These are phyloP conservation scores for cucumber (Cucumis sativus) DNA, from an alignment of 306 rosid species.

Conservation along the genomic window DNA sequence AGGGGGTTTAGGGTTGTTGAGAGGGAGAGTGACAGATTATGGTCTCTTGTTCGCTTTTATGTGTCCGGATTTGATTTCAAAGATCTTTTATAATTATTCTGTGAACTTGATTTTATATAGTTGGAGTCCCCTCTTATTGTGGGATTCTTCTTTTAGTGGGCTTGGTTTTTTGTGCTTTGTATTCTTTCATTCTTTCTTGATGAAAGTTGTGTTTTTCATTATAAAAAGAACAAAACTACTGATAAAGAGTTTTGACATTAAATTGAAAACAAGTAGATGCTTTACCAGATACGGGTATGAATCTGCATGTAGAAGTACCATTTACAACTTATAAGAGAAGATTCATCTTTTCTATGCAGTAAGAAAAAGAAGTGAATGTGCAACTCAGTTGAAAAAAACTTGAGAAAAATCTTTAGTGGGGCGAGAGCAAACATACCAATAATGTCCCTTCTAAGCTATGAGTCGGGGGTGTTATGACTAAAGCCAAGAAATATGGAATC, in stretches of 20 bases:
- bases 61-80: no score
- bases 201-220: no score
- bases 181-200: no score
- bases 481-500: conserved; percentile 62
- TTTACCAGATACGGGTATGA: not conserved
- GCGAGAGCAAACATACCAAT: conserved; percentile 45
- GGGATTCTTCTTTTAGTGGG: no score
- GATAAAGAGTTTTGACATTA: not conserved
- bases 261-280: not conserved
- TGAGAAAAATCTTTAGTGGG: not conserved
- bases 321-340: not conserved
- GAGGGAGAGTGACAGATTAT: no score
- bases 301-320: not conserved
- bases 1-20: no score
- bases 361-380: not conserved
- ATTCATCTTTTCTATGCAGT: not conserved
- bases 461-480: conserved; percentile 66
- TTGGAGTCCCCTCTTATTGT: no score
- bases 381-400: not conserved
- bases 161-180: no score
- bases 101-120: no score
- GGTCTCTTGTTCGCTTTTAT: no score
- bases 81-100: no score
- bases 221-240: no score
- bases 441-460: conserved; percentile 84